Evolutionary conservation across 139 green algal species (phyloP), one percentile per base, ranked within the genome.

Genomic region (Monoraphidium neglectum): DNA sequence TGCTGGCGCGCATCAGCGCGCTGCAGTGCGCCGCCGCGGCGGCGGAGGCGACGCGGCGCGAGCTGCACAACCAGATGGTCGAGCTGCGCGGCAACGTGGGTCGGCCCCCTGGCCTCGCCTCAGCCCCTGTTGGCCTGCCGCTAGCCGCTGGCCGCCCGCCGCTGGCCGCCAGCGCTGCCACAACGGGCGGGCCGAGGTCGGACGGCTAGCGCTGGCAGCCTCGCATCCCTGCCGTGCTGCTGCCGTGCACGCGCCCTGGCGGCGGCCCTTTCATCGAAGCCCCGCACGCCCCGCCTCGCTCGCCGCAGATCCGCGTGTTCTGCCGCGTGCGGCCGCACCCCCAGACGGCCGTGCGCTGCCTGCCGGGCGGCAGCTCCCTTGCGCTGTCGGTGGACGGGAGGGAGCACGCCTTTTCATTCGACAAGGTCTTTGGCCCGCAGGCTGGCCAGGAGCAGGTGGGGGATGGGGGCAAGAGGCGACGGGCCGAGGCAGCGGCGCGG

Each of bases 21-120:
- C 77, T 97, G 37, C 84, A 91, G 77, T 72, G 70, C 6, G 90
- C 93, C 2, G 86, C 90, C 4, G 86, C 80, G 0, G 73, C 83
- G 1, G 84, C 89, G 1, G 87, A 95, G 54, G 81, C 70, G 2
- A 79, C 74, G n/a, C 84, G 92, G 13, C 83, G 93, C 4, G 76
- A 84, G 59, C 72, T 94, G 33, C 93, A 97, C 87, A 97, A 97
- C 81, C 87, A 94, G 84, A 88, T 97, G 51, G 88, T 97, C 13
- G 87, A 95, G 70, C 75, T 97, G 8, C 82, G 87, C 13, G 93
- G 93, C 71, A 97, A 97, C 65, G 90, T 93, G 72, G 84, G 88
- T 90, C 43, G 8, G 8, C 43, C 8, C 43, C 8, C 43, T 21
- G 43, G 43, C n/a, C n/a, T n/a, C n/a, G n/a, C n/a, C n/a, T n/a